Evolutionary conservation across 345 rosid genomes (phyloP).

Genomic region (Linum tenue): DNA sequence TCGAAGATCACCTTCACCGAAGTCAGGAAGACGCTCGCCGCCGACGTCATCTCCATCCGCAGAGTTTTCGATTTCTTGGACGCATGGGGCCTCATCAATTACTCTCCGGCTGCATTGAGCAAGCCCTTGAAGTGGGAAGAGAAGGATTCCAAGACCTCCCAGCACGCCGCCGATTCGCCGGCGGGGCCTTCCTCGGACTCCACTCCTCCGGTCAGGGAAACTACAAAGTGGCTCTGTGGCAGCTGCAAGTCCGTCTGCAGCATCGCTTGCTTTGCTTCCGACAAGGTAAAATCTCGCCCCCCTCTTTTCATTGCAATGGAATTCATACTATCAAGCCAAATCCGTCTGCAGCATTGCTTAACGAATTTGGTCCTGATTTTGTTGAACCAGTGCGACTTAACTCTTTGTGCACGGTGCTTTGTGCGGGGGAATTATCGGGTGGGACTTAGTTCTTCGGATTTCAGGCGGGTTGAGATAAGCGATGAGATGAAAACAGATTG

Average conservation of each 20-base stretch:
- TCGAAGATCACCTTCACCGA: conserved; percentile 76
- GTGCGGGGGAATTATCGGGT: conserved; percentile 71
- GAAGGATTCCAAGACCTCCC: conserved; percentile 47
- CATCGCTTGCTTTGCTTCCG: conserved; percentile 79
- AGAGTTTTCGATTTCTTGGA: conserved; percentile 91
- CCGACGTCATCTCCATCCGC: conserved; percentile 81
- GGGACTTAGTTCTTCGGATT: conserved; percentile 76
- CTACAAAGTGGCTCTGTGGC: conserved; percentile 51
- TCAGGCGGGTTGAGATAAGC: conserved; percentile 73
- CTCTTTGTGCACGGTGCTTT: conserved; percentile 91
- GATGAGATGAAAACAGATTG: conserved; percentile 60
- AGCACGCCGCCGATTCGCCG: conserved; percentile 11
- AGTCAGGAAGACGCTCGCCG: conserved; percentile 61
- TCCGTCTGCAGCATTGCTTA: no score
- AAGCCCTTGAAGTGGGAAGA: conserved; percentile 90
- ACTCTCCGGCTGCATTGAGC: conserved; percentile 32
- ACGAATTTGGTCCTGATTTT: background rate
- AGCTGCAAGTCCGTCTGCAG: conserved; percentile 79
- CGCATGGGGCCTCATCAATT: conserved; percentile 80
- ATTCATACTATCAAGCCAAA: no score
- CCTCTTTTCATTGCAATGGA: background rate
- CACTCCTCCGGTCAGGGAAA: conserved; percentile 28
- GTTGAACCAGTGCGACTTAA: conserved; percentile 54
- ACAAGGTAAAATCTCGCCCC: conserved; percentile 43
- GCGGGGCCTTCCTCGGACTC: conserved; percentile 18